phyloP scores from a whole-genome alignment of 176 grass and related monocot genomes.

The Cenchrus americanus region DNA sequence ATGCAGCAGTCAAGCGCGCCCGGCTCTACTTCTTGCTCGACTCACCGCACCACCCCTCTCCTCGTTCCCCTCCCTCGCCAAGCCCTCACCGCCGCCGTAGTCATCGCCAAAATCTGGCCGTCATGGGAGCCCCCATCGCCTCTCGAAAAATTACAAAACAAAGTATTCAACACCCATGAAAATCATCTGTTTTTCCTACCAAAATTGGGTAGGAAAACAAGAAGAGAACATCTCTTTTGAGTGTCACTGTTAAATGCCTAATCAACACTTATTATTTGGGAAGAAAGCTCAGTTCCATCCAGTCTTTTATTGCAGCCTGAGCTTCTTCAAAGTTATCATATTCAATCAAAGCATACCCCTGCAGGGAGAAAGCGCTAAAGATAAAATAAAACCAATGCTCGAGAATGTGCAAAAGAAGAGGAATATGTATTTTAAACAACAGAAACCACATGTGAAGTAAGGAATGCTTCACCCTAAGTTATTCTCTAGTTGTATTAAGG shows the following conservation, averaged over 20 bases:
- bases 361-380: neutral
- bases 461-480: neutral
- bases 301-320: conserved; percentile 64
- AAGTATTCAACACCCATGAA: too few species aligned
- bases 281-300: conserved; percentile 60
- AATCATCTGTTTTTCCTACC: neutral
- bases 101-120: too few species aligned
- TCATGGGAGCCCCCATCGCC: too few species aligned
- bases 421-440: neutral
- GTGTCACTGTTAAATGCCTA: conserved; percentile 67
- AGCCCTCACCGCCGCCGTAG: too few species aligned
- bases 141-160: too few species aligned
- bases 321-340: conserved; percentile 69
- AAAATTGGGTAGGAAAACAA: neutral
- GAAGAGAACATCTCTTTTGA: conserved; percentile 48
- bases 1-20: too few species aligned
- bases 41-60: too few species aligned
- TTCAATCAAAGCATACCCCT: conserved; percentile 75
- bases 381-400: conserved; percentile 6
- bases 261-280: conserved; percentile 59
- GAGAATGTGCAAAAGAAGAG: neutral
- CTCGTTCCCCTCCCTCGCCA: too few species aligned
- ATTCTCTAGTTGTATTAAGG: neutral
- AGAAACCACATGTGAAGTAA: neutral
- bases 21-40: too few species aligned